Evolutionary conservation across 2,329 filamentous ascomycete species (phyloP).

Genomic region (Lachnellula occidentalis): DNA sequence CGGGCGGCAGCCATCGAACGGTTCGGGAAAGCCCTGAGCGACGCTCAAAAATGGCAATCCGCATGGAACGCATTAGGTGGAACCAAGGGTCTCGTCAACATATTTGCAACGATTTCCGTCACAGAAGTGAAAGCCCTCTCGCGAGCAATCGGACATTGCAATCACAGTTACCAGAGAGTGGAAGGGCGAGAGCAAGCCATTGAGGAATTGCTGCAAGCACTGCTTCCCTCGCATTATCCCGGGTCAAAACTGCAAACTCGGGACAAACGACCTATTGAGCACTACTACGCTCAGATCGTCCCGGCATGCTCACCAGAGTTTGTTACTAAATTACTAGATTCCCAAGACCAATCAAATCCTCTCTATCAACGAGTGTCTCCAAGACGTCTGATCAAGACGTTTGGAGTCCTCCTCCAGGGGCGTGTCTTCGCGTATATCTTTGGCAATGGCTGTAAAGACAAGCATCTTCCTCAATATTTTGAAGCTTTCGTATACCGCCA

Average conservation of each 20-base stretch:
- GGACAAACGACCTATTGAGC: conserved; percentile 11
- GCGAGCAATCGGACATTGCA: conserved; percentile 6
- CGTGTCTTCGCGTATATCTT: conserved; percentile 8
- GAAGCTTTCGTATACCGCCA: conserved; percentile 6
- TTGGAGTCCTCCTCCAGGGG: conserved; percentile 6
- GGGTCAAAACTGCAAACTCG: conserved; percentile 2
- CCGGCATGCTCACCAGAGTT: conserved; percentile 10
- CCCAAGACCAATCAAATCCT: conserved; percentile 10
- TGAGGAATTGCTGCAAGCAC: conserved; percentile 8
- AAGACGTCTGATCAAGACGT: neutral
- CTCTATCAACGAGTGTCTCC: conserved; percentile 6
- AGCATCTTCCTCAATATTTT: conserved; percentile 6
- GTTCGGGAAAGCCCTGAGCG: conserved; percentile 8
- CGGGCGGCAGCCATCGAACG: conserved; percentile 9
- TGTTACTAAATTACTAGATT: conserved; percentile 2
- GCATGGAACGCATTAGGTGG: conserved; percentile 10
- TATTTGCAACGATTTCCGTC: conserved; percentile 9
- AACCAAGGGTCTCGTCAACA: conserved; percentile 4
- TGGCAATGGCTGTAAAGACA: neutral
- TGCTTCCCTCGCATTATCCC: conserved; percentile 13
- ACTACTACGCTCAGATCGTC: conserved; percentile 7
- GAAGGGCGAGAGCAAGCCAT: conserved; percentile 6
- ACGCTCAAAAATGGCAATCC: conserved; percentile 8
- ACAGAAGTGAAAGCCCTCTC: conserved; percentile 5
- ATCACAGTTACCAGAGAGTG: conserved; percentile 1